Evolutionary conservation across 2,329 filamentous ascomycete genomes (phyloP).

Genomic region (Pleurostoma richardsiae): DNA sequence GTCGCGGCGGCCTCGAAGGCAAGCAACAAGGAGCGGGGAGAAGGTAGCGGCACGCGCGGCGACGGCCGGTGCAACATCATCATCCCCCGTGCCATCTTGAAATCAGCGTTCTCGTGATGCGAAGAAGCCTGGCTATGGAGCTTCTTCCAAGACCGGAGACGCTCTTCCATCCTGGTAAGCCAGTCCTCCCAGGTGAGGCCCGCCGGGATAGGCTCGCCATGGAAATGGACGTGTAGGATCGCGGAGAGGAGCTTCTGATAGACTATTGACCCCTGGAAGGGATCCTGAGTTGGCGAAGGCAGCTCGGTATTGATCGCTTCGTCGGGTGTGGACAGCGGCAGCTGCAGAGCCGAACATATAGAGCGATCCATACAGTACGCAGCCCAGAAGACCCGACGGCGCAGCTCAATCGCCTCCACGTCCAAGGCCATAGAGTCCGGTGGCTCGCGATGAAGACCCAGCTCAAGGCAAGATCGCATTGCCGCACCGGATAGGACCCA

Average conservation of each 20-base stretch:
- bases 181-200: slow-evolving; percentile 8
- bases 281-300: background rate
- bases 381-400: background rate
- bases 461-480: slow-evolving; percentile 11
- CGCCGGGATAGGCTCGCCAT: background rate
- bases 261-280: slow-evolving; percentile 5
- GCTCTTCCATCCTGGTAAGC: slow-evolving; percentile 7
- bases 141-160: slow-evolving; percentile 5
- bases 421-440: background rate
- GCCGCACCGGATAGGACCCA: slow-evolving; percentile 12
- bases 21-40: background rate
- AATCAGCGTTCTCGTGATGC: background rate
- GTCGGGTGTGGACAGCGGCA: background rate
- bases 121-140: background rate
- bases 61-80: background rate
- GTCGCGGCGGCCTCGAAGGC: slow-evolving; percentile 9
- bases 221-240: slow-evolving; percentile 10
- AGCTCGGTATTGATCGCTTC: background rate
- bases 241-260: slow-evolving; percentile 8
- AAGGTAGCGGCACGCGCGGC: background rate
- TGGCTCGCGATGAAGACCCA: slow-evolving; percentile 1
- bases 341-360: slow-evolving; percentile 10
- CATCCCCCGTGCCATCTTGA: background rate
- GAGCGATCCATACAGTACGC: slow-evolving; percentile 7
- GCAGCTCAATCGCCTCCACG: background rate